Base-by-base conservation (phyloP, 1,284 basidiomycete species). In the Marasmius oreades region DNA sequence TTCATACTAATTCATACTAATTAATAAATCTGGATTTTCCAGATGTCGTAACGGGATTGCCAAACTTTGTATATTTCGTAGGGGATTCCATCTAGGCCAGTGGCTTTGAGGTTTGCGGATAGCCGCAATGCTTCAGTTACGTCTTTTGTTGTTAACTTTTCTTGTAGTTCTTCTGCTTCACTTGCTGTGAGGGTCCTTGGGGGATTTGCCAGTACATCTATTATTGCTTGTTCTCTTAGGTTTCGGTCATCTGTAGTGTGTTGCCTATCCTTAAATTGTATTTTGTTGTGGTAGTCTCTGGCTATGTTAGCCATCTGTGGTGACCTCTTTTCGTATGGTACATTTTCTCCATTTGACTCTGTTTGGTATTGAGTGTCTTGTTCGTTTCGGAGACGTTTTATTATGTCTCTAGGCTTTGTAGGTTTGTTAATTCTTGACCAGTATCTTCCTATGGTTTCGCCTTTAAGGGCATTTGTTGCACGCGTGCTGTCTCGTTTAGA, bases 401-500 rank as follows among this genome's bases (percentile, higher is more conserved):
- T 61, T n/a, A 61, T 24, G 22, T 64, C 62, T 50, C 61, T n/a
- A 0, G 62, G 61, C 50, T 59, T 62, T 3, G 52, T 55, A n/a
- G 57, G 56, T 16, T 58, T 61, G 42, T 67, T 63, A 0, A 66
- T 42, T 10, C 23, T 22, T 0, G 63, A 61, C 69, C 69, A 70
- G 56, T 67, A 67, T 53, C 64, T 64, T 4, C 60, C 59, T 1
- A 66, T 62, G 0, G 51, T 55, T 60, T 72, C 70, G 0, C 68
- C 67, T 46, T 68, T 56, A 0, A 64, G n/a, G 0, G 52, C n/a
- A 42, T 56, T 62, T 28, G 46, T 42, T 22, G 46, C 58, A 55
- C 55, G 45, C 2, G 42, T 53, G n/a, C 56, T 47, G 11, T 37
- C 33, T 58, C 59, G 36, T n/a, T 55, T 24, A 20, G 36, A 23